Evolutionary conservation across 805 yeast species (phyloP).

Genomic region (Brettanomyces nanus): DNA sequence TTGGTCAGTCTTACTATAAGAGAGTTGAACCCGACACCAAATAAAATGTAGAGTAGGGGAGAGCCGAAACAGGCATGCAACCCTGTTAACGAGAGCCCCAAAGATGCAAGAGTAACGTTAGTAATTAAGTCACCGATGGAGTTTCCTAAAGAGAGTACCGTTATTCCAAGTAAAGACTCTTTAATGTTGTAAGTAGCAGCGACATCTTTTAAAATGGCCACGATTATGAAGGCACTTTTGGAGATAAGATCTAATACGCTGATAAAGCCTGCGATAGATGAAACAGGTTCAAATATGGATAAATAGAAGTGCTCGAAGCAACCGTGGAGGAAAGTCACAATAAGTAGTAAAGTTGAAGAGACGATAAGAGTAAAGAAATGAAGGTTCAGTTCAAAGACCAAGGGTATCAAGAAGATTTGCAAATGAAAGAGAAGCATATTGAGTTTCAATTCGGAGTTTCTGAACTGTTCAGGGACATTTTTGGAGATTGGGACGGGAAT

Average conservation of each 20-base stretch:
- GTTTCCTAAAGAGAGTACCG: conserved; percentile 41
- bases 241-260: conserved; percentile 23
- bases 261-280: conserved; percentile 24
- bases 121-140: conserved; percentile 45
- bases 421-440: conserved; percentile 20
- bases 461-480: conserved; percentile 8
- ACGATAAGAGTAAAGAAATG: not conserved
- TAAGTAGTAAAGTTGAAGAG: not conserved
- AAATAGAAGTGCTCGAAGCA: conserved; percentile 6
- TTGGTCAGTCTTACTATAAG: conserved; percentile 19
- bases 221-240: conserved; percentile 21
- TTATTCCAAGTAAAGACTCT: conserved; percentile 41
- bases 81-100: conserved; percentile 35
- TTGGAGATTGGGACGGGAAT: conserved; percentile 22
- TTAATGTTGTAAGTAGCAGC: conserved; percentile 36
- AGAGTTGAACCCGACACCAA: conserved; percentile 45
- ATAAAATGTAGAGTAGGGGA: conserved; percentile 37
- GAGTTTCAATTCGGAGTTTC: conserved; percentile 14
- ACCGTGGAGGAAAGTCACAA: not conserved
- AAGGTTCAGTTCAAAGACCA: conserved; percentile 3
- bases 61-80: conserved; percentile 48
- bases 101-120: conserved; percentile 34
- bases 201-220: conserved; percentile 31
- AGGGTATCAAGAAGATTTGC: conserved; percentile 22
- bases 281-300: conserved; percentile 13